phyloP scores from a whole-genome alignment of 2,329 filamentous ascomycete species.

The Didymella glomerata region DNA sequence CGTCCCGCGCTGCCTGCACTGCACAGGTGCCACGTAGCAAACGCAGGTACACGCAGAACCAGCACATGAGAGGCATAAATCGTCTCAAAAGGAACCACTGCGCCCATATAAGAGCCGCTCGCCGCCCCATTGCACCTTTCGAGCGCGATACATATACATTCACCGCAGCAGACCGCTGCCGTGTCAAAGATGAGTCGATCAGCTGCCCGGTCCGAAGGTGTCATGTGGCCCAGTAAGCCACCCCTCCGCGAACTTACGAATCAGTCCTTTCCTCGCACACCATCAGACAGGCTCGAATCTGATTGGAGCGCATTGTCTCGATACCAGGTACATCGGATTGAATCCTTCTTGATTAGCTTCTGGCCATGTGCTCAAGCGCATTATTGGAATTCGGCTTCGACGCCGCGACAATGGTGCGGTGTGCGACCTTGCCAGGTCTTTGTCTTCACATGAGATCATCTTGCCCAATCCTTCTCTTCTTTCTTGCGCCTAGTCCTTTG shows the following conservation, averaged over 20 bases:
- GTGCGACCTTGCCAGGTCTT: constrained; percentile 36
- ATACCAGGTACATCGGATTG: constrained; percentile 49
- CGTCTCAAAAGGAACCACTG: constrained; percentile 30
- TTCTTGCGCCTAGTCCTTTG: constrained; percentile 26
- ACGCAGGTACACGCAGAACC: constrained; percentile 44
- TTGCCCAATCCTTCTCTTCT: constrained; percentile 31
- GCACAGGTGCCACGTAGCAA: constrained; percentile 52
- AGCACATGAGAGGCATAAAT: constrained; percentile 39
- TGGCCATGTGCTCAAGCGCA: constrained; percentile 47
- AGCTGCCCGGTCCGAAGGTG: constrained; percentile 42
- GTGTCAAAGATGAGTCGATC: constrained; percentile 47
- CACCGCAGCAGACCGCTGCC: constrained; percentile 30
- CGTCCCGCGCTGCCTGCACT: constrained; percentile 44
- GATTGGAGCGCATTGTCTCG: constrained; percentile 44
- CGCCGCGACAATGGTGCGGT: constrained; percentile 39
- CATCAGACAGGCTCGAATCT: constrained; percentile 36
- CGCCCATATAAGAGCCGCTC: constrained; percentile 37
- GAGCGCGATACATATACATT: constrained; percentile 30
- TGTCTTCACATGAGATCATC: constrained; percentile 47
- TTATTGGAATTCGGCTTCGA: constrained; percentile 44
- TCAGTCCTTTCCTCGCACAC: constrained; percentile 50
- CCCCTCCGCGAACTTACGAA: constrained; percentile 47
- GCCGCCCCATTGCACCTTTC: constrained; percentile 24
- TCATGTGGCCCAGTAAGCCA: constrained; percentile 53
- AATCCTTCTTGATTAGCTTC: constrained; percentile 48